Conservation (phyloP, 2,329 filamentous ascomycete species). For the Cytospora mali region DNA sequence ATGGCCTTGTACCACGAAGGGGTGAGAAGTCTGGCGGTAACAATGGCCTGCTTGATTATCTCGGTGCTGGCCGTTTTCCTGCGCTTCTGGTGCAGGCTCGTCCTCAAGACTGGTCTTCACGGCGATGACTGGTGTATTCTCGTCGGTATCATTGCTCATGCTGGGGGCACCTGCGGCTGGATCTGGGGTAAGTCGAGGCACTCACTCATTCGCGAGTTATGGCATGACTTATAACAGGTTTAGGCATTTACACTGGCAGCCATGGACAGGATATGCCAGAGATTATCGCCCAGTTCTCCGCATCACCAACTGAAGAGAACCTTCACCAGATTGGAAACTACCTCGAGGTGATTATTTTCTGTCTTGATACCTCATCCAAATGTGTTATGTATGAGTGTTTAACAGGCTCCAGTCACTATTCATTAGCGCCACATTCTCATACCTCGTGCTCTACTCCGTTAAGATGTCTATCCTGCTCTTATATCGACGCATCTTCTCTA, state of each 20-base stretch:
- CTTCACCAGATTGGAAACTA: not conserved
- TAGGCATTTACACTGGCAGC: too few relatives aligned
- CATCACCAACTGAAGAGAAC: too few relatives aligned
- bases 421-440: not conserved
- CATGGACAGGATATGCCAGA: too few relatives aligned
- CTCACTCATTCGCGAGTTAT: not conserved
- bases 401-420: not conserved
- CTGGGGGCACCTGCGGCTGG: not conserved
- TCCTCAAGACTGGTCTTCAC: not conserved
- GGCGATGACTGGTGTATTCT: not conserved
- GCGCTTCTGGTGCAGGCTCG: not conserved
- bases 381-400: too few relatives aligned
- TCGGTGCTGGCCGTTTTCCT: too few relatives aligned
- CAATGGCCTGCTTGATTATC: too few relatives aligned
- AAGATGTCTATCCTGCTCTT: slow-evolving; percentile 7
- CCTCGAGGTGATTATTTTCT: not conserved
- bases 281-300: too few relatives aligned
- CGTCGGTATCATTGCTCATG: not conserved
- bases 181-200: not conserved
- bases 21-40: too few relatives aligned
- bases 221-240: too few relatives aligned
- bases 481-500: not conserved
- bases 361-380: too few relatives aligned
- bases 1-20: too few relatives aligned
- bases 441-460: not conserved